phyloP scores from a whole-genome alignment of 495 filamentous ascomycete genomes.

The Aspergillus affinis region DNA sequence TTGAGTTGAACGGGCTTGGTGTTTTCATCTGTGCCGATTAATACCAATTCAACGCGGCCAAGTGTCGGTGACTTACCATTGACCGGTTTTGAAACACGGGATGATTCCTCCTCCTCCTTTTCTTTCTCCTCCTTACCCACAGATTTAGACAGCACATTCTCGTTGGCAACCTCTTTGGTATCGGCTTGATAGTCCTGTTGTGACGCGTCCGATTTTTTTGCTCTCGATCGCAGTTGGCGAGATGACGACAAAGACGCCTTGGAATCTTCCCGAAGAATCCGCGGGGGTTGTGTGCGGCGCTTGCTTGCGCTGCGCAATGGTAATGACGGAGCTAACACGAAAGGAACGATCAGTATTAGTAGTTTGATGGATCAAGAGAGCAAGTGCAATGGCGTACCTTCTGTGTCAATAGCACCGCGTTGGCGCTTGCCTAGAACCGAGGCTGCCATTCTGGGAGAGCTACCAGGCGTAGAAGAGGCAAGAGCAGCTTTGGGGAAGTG shows the following conservation, averaged over 20 bases:
- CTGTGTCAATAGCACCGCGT: slow-evolving; percentile 47
- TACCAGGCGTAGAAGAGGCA: neutral
- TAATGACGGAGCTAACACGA: slow-evolving; percentile 32
- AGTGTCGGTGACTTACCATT: slow-evolving; percentile 28
- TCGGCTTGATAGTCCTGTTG: slow-evolving; percentile 34
- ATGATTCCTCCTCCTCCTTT: slow-evolving; percentile 28
- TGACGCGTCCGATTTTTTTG: slow-evolving; percentile 17
- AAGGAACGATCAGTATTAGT: slow-evolving; percentile 2
- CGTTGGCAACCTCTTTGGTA: slow-evolving; percentile 20
- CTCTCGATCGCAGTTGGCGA: slow-evolving; percentile 39
- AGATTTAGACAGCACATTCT: slow-evolving; percentile 29
- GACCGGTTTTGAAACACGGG: slow-evolving; percentile 32
- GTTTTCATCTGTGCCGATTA: slow-evolving; percentile 30
- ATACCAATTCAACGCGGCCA: neutral
- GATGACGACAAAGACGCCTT: slow-evolving; percentile 18
- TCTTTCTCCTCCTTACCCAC: slow-evolving; percentile 14
- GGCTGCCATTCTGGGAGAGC: slow-evolving; percentile 53
- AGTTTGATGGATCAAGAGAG: neutral
- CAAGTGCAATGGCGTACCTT: slow-evolving; percentile 50
- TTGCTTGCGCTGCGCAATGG: slow-evolving; percentile 58
- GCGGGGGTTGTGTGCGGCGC: slow-evolving; percentile 53
- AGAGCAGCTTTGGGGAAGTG: neutral
- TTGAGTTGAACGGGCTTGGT: slow-evolving; percentile 37
- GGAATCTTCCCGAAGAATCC: slow-evolving; percentile 28
- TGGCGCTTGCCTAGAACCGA: slow-evolving; percentile 74